These are phyloP conservation scores for Linnemannia elongata DNA, from an alignment of 192 early-diverging fungal species.

Conservation along the genomic window DNA sequence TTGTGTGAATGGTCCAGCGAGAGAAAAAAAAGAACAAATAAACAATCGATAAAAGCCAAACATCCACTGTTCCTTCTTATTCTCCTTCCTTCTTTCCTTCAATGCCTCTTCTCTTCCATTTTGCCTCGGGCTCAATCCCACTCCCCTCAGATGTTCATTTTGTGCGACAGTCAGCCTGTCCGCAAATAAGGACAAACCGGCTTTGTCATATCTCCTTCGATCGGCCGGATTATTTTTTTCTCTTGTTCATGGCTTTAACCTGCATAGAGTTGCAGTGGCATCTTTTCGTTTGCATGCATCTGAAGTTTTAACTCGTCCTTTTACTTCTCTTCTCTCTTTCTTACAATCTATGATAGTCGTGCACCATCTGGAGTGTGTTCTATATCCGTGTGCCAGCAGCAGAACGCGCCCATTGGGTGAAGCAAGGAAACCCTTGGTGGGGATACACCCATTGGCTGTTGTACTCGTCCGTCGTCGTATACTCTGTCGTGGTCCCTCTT, in stretches of 20 bases:
- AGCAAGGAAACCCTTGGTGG: slow-evolving; percentile 30
- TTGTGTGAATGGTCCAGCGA: not conserved
- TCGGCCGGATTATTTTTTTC: not conserved
- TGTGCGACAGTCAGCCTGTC: not conserved
- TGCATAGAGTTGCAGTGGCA: not conserved
- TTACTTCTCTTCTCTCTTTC: not conserved
- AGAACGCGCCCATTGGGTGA: slow-evolving; percentile 33
- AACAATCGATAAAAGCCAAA: not conserved
- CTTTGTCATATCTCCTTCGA: slow-evolving; percentile 1
- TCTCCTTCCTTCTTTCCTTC: not conserved
- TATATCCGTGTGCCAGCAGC: slow-evolving; percentile 32
- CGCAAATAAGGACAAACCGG: not conserved
- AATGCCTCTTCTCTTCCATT: not conserved
- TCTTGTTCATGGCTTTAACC: not conserved
- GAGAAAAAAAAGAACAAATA: not conserved
- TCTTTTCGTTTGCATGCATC: too few relatives aligned
- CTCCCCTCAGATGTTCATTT: not conserved
- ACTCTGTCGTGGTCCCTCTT: slow-evolving; percentile 48
- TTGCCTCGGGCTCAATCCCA: not conserved
- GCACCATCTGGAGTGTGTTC: slow-evolving; percentile 22
- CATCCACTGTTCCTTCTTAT: not conserved
- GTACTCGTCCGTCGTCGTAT: slow-evolving; percentile 43
- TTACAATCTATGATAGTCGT: not conserved
- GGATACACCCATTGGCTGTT: slow-evolving; percentile 50
- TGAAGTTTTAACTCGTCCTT: not conserved